Evolutionary conservation across 257 asterid species (phyloP).

Genomic region (Scutellaria galericulata): DNA sequence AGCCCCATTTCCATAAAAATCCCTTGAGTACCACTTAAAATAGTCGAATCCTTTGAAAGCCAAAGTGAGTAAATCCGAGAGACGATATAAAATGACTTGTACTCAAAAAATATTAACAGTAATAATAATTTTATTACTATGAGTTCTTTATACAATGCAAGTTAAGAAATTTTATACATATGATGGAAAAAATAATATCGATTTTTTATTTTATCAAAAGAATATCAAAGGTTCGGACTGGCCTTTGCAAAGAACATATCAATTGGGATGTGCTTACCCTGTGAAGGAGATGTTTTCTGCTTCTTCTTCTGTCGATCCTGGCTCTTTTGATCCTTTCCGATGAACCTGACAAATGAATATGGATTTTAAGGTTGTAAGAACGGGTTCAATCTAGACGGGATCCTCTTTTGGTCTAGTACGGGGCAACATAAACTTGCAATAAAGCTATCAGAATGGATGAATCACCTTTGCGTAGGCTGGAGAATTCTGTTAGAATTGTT

Average conservation of each 20-base stretch:
- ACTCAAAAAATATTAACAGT: not conserved
- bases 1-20: no score
- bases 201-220: not conserved
- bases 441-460: slow-evolving; percentile 17
- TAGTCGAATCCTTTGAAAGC: no score
- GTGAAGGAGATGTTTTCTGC: slow-evolving; percentile 57
- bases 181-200: slow-evolving; percentile 3
- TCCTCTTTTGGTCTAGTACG: not conserved
- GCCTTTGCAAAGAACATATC: slow-evolving; percentile 70
- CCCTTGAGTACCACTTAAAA: no score
- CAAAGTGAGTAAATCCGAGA: no score
- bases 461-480: slow-evolving; percentile 49
- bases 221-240: slow-evolving; percentile 51
- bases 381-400: not conserved
- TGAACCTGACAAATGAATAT: slow-evolving; percentile 46
- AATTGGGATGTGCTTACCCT: slow-evolving; percentile 73
- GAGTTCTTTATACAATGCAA: not conserved
- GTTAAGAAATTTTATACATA: not conserved
- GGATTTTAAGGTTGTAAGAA: not conserved
- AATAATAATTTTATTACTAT: not conserved
- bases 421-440: not conserved
- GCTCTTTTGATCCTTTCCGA: slow-evolving; percentile 47
- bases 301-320: slow-evolving; percentile 59
- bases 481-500: slow-evolving; percentile 38
- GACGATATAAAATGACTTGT: no score